Evolutionary conservation across 2,329 filamentous ascomycete genomes (phyloP).

Genomic region (Bipolaris bicolor): DNA sequence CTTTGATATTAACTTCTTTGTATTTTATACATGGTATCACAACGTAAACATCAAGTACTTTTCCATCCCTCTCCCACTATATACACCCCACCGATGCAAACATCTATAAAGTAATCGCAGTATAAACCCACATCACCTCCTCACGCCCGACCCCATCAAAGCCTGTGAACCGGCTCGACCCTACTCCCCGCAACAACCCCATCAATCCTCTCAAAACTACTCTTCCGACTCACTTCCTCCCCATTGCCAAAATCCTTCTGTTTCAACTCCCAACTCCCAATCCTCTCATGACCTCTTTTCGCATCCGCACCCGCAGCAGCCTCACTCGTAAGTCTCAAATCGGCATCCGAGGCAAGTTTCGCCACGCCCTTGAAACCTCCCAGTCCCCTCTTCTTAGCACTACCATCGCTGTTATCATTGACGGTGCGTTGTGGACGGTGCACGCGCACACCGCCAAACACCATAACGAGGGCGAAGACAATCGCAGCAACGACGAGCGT

Average conservation of each 20-base stretch:
- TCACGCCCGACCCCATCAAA: too few species aligned
- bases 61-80: too few species aligned
- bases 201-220: constrained; percentile 56
- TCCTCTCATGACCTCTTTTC: constrained; percentile 57
- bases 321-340: constrained; percentile 56
- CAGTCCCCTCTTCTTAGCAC: constrained; percentile 43
- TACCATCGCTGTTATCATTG: constrained; percentile 25
- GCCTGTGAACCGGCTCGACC: constrained; percentile 56
- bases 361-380: constrained; percentile 63
- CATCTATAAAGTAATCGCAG: too few species aligned
- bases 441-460: constrained; percentile 55
- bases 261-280: constrained; percentile 64
- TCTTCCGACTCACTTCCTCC: constrained; percentile 37
- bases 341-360: constrained; percentile 62
- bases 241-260: constrained; percentile 44
- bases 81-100: too few species aligned
- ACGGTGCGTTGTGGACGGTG: constrained; percentile 45
- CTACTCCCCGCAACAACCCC: constrained; percentile 50
- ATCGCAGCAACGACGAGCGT: constrained; percentile 56
- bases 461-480: constrained; percentile 51
- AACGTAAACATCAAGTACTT: too few species aligned
- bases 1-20: too few species aligned
- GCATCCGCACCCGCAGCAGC: constrained; percentile 23
- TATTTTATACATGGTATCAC: too few species aligned
- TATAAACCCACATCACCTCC: too few species aligned